Evolutionary conservation across 257 asterid genomes (phyloP).

Genomic region (Capsicum baccatum): DNA sequence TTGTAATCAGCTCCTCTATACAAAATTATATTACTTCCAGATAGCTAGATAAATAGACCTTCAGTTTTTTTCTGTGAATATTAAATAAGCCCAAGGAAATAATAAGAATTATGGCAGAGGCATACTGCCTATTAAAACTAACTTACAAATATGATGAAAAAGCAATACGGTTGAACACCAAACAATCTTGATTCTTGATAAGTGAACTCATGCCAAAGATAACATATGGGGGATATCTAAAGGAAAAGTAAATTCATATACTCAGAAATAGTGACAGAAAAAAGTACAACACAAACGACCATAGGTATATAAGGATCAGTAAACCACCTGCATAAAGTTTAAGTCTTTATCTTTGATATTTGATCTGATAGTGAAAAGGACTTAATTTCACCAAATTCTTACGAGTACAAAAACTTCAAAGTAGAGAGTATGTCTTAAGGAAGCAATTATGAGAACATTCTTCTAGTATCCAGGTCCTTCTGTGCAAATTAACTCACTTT

Average conservation of each 20-base stretch:
- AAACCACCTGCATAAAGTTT: neutral
- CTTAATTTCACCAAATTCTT: neutral
- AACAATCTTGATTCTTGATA: no score
- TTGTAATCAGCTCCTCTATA: no score
- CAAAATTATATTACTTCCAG: no score
- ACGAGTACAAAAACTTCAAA: neutral
- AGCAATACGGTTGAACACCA: no score
- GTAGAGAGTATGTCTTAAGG: neutral
- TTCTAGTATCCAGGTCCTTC: neutral
- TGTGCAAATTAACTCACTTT: conserved; percentile 2
- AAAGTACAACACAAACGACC: neutral
- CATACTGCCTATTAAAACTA: no score
- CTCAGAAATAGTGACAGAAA: neutral
- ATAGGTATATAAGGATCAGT: neutral
- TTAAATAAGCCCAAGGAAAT: no score
- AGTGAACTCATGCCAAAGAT: no score
- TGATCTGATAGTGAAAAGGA: neutral
- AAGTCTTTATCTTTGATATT: neutral
- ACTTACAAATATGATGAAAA: no score
- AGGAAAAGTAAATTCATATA: neutral
- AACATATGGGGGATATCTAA: neutral
- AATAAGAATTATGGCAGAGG: no score
- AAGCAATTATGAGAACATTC: conserved; percentile 5
- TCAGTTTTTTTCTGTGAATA: no score
- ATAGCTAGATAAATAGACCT: no score